Percentiles rank a stretch among this genome's conserved stretches.
These are phyloP conservation scores for Collybiopsis luxurians DNA, from an alignment of 768 basidiomycete genomes.

Conservation along the genomic window DNA sequence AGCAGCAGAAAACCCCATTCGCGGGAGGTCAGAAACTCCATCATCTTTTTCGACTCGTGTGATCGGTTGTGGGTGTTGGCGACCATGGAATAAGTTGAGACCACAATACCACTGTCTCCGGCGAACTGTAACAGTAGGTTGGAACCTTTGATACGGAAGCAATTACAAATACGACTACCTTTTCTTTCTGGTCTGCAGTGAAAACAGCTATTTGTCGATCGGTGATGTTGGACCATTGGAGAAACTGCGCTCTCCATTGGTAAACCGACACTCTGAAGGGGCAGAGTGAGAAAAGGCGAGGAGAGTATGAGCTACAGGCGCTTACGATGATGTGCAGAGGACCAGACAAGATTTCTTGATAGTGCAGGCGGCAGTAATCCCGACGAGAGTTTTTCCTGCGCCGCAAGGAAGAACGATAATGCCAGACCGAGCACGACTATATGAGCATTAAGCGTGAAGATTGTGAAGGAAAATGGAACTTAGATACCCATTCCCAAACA, in stretches of 20 bases:
- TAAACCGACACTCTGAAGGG: conserved; percentile 79
- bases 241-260: conserved; percentile 99
- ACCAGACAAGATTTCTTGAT: conserved; percentile 99
- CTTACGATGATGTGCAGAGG: conserved; percentile 95
- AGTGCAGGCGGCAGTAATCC: conserved; percentile 99
- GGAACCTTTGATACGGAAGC: conserved; percentile 7
- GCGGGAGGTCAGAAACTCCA: conserved; percentile 97
- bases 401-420: conserved; percentile 99
- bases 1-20: conserved; percentile 99
- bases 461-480: conserved; percentile 4
- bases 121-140: conserved; percentile 77
- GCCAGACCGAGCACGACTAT: conserved; percentile 91
- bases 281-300: background rate
- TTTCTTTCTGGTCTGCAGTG: conserved; percentile 97
- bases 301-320: conserved; percentile 11
- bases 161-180: conserved; percentile 43
- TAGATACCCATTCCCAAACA: conserved; percentile 95
- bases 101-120: conserved; percentile 95
- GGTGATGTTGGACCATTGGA: conserved; percentile 98
- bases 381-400: conserved; percentile 97
- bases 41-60: conserved; percentile 99
- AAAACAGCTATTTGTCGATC: conserved; percentile 97
- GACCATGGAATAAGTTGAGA: conserved; percentile 99
- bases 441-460: conserved; percentile 10
- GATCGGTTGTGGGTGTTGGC: conserved; percentile 98